Percentiles rank a stretch among this genome's conserved stretches.
phyloP scores from a whole-genome alignment of 1,139 yeast species.

The Lodderomyces theae region DNA sequence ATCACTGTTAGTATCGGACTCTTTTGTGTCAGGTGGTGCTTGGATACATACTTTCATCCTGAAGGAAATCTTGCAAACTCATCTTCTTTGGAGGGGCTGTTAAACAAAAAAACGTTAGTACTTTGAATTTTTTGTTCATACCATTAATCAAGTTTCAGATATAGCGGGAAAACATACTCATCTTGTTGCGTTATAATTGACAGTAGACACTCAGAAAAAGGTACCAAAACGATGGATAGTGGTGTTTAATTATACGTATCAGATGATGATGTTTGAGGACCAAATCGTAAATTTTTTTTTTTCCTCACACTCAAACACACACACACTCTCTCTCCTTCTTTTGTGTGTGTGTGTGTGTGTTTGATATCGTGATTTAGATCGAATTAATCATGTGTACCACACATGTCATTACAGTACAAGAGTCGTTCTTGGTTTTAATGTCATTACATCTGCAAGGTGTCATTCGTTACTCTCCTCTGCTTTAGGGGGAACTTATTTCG shows the following conservation, averaged over 20 bases:
- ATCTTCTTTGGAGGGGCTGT: slow-evolving; percentile 44
- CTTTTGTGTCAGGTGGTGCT: neutral
- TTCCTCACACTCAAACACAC: too few species aligned
- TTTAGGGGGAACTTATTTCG: too few species aligned
- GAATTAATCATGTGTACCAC: neutral
- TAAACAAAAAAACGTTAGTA: neutral
- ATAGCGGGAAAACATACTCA: neutral
- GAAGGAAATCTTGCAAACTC: slow-evolving; percentile 52
- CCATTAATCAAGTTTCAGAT: neutral
- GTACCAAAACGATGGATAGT: neutral
- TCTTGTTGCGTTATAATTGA: neutral
- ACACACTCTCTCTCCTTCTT: neutral
- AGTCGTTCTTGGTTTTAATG: too few species aligned
- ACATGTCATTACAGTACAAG: too few species aligned
- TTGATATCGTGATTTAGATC: neutral
- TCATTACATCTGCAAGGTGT: too few species aligned
- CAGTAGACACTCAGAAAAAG: neutral
- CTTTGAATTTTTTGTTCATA: neutral
- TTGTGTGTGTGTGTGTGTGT: too few species aligned
- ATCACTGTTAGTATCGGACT: slow-evolving; percentile 2
- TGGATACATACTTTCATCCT: slow-evolving; percentile 47
- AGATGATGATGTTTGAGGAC: slow-evolving; percentile 2
- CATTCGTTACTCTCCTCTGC: too few species aligned
- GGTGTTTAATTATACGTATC: neutral
- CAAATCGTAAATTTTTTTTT: neutral